These are phyloP conservation scores for Byssochlamys sp. DNA, from an alignment of 2,329 filamentous ascomycete genomes.

Conservation along the genomic window DNA sequence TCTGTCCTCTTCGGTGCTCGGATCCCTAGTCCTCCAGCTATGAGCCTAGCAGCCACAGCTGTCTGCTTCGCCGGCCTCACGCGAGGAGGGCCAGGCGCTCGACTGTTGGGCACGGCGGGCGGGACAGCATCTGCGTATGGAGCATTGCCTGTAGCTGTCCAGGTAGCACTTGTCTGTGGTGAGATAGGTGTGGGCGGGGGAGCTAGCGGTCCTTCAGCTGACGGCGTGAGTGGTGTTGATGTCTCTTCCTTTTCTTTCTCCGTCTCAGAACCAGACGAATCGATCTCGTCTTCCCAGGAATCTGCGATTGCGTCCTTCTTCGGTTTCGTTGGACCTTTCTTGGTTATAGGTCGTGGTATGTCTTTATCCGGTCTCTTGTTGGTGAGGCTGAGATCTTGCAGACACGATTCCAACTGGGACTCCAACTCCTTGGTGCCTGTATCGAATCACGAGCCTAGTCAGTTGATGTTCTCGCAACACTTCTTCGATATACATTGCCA, in stretches of 20 bases:
- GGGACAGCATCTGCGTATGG: conserved; percentile 10
- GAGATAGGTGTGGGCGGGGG: conserved; percentile 61
- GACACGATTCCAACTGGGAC: conserved; percentile 11
- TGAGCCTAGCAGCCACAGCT: conserved; percentile 78
- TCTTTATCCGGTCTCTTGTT: conserved; percentile 21
- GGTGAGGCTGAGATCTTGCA: conserved; percentile 15
- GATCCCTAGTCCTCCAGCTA: conserved; percentile 77
- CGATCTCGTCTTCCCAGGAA: conserved; percentile 67
- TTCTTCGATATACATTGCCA: not conserved
- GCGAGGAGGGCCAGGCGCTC: conserved; percentile 10
- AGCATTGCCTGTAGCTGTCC: not conserved
- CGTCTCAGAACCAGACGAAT: conserved; percentile 38
- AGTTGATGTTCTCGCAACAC: not conserved
- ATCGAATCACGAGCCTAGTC: not conserved
- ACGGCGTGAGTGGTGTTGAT: conserved; percentile 11
- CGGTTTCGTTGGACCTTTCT: conserved; percentile 10
- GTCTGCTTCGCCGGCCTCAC: conserved; percentile 80
- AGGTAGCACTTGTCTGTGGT: conserved; percentile 25
- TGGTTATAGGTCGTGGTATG: conserved; percentile 14
- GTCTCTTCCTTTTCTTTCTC: conserved; percentile 15
- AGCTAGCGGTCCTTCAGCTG: conserved; percentile 32
- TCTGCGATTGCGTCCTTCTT: conserved; percentile 41
- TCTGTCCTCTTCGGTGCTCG: conserved; percentile 72
- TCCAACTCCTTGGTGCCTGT: conserved; percentile 13
- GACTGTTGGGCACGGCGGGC: conserved; percentile 4